These are phyloP conservation scores for Aspergillus intermedius DNA, from an alignment of 2,329 filamentous ascomycete species.

Conservation along the genomic window DNA sequence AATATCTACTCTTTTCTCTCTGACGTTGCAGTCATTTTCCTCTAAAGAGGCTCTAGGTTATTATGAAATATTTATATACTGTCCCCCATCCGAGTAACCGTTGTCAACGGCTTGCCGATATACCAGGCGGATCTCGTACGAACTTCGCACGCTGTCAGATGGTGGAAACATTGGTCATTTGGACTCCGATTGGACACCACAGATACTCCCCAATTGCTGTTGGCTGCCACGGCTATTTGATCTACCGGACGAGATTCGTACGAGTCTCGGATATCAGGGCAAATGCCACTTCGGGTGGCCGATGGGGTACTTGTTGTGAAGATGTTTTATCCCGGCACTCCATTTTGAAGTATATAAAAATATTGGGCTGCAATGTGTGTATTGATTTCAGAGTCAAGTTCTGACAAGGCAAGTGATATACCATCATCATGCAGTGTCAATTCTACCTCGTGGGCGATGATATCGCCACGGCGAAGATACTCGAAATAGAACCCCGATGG, in stretches of 20 bases:
- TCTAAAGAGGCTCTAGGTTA: background rate
- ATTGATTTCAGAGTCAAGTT: background rate
- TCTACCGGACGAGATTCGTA: no score
- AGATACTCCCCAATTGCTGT: no score
- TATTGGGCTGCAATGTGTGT: background rate
- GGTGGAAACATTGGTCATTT: no score
- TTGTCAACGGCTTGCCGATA: background rate
- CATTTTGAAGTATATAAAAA: background rate
- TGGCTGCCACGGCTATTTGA: no score
- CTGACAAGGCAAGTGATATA: background rate
- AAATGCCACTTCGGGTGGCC: background rate
- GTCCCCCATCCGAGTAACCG: background rate
- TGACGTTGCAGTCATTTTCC: background rate
- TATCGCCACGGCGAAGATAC: constrained; percentile 41
- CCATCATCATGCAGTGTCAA: background rate
- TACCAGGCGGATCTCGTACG: constrained; percentile 7
- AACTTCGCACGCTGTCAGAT: constrained; percentile 1
- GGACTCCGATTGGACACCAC: no score
- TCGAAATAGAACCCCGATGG: constrained; percentile 37
- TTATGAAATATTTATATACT: background rate
- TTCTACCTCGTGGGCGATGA: constrained; percentile 17
- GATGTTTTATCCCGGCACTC: background rate
- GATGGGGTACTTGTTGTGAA: background rate
- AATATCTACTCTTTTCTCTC: background rate
- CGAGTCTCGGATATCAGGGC: no score